Evolutionary conservation across 306 rosid species (phyloP), one percentile per base, ranked within the genome.

Genomic region (Oxytropis ochrocephala): DNA sequence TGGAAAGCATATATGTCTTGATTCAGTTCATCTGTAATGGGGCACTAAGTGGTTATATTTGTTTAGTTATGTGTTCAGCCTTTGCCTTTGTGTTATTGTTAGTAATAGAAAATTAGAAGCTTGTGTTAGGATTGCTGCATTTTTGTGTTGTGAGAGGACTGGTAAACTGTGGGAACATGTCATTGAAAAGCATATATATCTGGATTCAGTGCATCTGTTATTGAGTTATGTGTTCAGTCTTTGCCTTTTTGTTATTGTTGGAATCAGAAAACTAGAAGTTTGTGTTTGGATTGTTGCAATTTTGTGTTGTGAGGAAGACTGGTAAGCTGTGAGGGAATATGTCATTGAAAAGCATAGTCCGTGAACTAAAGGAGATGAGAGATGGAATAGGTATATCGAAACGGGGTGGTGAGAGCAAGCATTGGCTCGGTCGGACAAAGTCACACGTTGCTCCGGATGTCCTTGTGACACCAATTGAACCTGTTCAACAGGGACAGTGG

Each of bases 371-470:
- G 76, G 91, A 78, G 59, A 79, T 86, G 77, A 89, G 57, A 74
- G 86, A 77, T 77, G 86, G 92, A 2, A 74, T 89, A 11, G 81
- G 93, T 35, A 89, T 70, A 61, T 80, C 91, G 1, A 89, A 29
- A 76, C 81, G 89, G 68, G 81, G 81, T 55, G 78, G 67, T n/a
- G 91, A 85, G 55, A 29, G 83, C 67, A 85, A 64, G 85, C 83
- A 64, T 30, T 78, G 89, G 92, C 87, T 62, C 6, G 38, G 78
- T 63, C 64, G 81, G 36, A 64, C 82, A 0, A 87, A 87, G 83
- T 83, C 91, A 3, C 91, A 89, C 39, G 76, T 89, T 58, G 92
- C 85, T 66, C 92, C 92, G 16, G 93, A 87, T 75, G 60, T 54
- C 46, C 69, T 63, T 51, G 61, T 67, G 32, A 61, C 81, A 35